These are phyloP conservation scores for Tricholoma sp. DNA, from an alignment of 768 basidiomycete species.

Conservation along the genomic window DNA sequence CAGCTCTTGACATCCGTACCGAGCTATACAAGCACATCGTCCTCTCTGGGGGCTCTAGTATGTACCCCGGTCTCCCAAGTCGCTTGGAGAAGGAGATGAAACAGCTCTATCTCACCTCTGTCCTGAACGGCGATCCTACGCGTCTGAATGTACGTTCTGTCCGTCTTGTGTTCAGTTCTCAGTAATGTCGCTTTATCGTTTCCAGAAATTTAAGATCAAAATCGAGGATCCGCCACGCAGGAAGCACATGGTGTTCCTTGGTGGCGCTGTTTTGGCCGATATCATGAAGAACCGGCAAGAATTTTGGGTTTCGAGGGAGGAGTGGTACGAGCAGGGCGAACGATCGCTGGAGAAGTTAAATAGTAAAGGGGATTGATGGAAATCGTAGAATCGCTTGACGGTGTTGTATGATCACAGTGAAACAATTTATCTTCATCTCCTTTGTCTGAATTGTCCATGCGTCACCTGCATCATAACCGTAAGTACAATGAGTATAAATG, in stretches of 20 bases:
- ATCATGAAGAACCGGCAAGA: conserved; percentile 95
- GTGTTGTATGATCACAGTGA: background rate
- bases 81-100: conserved; percentile 99
- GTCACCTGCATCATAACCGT: background rate
- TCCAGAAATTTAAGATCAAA: conserved; percentile 97
- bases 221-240: conserved; percentile 98
- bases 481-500: background rate
- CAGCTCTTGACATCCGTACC: conserved; percentile 82
- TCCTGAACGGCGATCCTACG: conserved; percentile 76
- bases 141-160: conserved; percentile 71
- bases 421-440: background rate
- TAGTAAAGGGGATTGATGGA: conserved; percentile 26
- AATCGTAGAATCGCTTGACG: background rate
- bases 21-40: conserved; percentile 99
- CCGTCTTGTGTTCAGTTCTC: background rate
- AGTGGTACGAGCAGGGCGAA: conserved; percentile 91
- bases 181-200: background rate
- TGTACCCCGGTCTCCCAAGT: conserved; percentile 98
- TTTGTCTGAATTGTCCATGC: background rate
- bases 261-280: conserved; percentile 96
- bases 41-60: conserved; percentile 94
- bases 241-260: conserved; percentile 99
- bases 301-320: conserved; percentile 93
- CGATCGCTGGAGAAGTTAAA: conserved; percentile 83
- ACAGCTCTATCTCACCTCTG: conserved; percentile 92